These are phyloP conservation scores for Hyaloscypha finlandica DNA, from an alignment of 495 filamentous ascomycete species.

Conservation along the genomic window DNA sequence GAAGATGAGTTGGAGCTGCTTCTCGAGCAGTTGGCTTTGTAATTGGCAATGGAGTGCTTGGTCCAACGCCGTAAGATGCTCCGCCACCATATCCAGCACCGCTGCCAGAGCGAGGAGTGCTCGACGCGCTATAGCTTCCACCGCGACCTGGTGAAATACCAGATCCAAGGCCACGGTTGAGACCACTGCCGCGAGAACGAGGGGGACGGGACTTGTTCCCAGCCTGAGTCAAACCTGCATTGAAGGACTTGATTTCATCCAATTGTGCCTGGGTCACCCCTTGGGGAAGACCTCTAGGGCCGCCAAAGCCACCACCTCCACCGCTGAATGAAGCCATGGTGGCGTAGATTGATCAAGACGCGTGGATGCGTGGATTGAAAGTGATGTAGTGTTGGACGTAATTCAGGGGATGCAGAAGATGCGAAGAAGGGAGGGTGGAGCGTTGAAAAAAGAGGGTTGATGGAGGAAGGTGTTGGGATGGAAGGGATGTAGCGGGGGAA, in stretches of 20 bases:
- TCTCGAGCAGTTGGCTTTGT: not conserved
- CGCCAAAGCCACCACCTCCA: not conserved
- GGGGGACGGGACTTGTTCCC: not conserved
- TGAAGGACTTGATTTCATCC: slow-evolving; percentile 4
- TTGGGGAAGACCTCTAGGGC: not conserved
- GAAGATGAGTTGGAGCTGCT: not conserved
- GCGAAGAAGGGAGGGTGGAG: too few relatives aligned
- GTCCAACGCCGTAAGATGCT: not conserved
- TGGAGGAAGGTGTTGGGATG: too few relatives aligned
- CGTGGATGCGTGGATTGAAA: too few relatives aligned
- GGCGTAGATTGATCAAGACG: too few relatives aligned
- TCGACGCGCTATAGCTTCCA: not conserved
- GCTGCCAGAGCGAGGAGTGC: not conserved
- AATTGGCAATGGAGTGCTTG: not conserved
- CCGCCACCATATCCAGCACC: not conserved
- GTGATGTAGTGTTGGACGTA: too few relatives aligned
- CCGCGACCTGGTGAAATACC: not conserved
- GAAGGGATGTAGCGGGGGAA: not conserved
- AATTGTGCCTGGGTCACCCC: not conserved
- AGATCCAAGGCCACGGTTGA: not conserved
- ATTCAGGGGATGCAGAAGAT: too few relatives aligned
- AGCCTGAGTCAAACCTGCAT: slow-evolving; percentile 6
- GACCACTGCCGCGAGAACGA: not conserved
- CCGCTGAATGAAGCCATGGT: too few relatives aligned
- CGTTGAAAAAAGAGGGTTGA: too few relatives aligned